These are phyloP conservation scores for Sungouiozyma ichnusensis DNA, from an alignment of 805 yeast species.

Conservation along the genomic window DNA sequence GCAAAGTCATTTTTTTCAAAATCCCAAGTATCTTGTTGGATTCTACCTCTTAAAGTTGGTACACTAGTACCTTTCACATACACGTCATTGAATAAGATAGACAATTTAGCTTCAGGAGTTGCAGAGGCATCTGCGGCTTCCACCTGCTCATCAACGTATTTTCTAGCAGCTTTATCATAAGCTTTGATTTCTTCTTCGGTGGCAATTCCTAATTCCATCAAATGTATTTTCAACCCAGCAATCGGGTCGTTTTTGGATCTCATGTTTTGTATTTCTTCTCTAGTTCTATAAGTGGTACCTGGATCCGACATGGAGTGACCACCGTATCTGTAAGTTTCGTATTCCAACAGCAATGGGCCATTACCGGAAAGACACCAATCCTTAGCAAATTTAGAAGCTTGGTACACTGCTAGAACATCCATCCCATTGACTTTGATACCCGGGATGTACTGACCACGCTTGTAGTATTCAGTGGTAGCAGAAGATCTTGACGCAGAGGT, in stretches of 20 bases:
- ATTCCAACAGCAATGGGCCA: constrained; percentile 93
- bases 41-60: constrained; percentile 91
- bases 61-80: constrained; percentile 91
- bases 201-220: constrained; percentile 75
- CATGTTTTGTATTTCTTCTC: constrained; percentile 99
- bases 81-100: constrained; percentile 91
- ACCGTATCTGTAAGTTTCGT: constrained; percentile 98
- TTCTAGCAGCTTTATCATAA: constrained; percentile 93
- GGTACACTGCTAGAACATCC: constrained; percentile 93
- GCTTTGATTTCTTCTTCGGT: constrained; percentile 91
- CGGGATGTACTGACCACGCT: constrained; percentile 99
- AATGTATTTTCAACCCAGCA: constrained; percentile 83
- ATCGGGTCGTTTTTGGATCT: constrained; percentile 97
- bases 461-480: constrained; percentile 91
- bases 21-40: constrained; percentile 90
- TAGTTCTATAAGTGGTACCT: constrained; percentile 99
- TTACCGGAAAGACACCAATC: constrained; percentile 90
- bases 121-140: constrained; percentile 89
- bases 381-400: constrained; percentile 93
- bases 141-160: constrained; percentile 88
- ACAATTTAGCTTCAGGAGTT: constrained; percentile 92
- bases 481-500: constrained; percentile 95
- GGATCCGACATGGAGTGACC: constrained; percentile 99
- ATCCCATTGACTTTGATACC: constrained; percentile 98
- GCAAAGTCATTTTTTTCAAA: constrained; percentile 42